Conservation (phyloP, 352 stramenopile species). For the Pythium coloratum region DNA sequence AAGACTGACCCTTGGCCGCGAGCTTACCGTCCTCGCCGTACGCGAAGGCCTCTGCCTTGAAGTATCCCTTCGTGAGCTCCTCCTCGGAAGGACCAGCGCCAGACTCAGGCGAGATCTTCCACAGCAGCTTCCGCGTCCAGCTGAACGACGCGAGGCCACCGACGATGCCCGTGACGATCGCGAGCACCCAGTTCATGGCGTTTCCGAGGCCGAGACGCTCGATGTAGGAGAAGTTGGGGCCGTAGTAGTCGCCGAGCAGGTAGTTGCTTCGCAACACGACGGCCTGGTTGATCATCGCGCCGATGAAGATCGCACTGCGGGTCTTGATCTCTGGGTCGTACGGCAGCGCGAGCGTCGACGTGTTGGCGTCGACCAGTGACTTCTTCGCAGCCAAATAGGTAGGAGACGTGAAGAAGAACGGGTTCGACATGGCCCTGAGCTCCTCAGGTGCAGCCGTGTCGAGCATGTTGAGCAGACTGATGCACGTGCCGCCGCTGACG, state of each 20-base stretch:
- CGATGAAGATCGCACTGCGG: conserved; percentile 61
- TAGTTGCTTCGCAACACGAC: conserved; percentile 68
- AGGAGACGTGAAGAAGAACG: conserved; percentile 40
- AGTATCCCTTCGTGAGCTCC: conserved; percentile 63
- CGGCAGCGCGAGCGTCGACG: conserved; percentile 32
- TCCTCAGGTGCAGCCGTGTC: conserved; percentile 15
- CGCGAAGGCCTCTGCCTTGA: conserved; percentile 47
- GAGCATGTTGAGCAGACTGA: conserved; percentile 37
- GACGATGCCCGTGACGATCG: conserved; percentile 32
- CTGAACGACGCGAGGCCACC: conserved; percentile 39
- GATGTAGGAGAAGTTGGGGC: conserved; percentile 44
- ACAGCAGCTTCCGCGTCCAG: conserved; percentile 53
- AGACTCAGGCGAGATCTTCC: conserved; percentile 54
- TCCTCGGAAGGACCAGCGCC: conserved; percentile 70
- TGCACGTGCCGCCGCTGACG: conserved; percentile 50
- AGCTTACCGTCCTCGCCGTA: conserved; percentile 36
- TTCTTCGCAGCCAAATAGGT: conserved; percentile 28
- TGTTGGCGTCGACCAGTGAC: conserved; percentile 22
- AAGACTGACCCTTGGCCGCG: conserved; percentile 14
- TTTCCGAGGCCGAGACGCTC: conserved; percentile 42
- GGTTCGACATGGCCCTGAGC: conserved; percentile 29
- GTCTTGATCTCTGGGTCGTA: conserved; percentile 55
- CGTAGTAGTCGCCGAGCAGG: conserved; percentile 53
- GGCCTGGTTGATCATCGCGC: conserved; percentile 67
- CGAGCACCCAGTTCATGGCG: conserved; percentile 30